Evolutionary conservation across 2,329 filamentous ascomycete species (phyloP), one percentile per base, ranked within the genome.

Genomic region (Amauroascus niger): DNA sequence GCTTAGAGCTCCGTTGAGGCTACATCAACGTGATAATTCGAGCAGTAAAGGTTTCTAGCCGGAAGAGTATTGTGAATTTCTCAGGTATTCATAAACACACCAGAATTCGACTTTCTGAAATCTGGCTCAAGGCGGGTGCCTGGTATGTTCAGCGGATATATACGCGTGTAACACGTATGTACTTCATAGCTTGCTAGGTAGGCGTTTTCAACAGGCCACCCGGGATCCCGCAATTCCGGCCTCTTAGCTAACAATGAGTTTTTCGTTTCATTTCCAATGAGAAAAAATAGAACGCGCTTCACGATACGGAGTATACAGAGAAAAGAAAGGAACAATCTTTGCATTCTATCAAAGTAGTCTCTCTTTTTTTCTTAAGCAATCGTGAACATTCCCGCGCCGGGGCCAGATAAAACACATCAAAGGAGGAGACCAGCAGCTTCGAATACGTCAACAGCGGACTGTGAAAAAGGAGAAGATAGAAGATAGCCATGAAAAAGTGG

Each of bases 341-440:
- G 16, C 40, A 43, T 43, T 51, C 49, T 51, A 51, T 51, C 50
- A 46, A 32, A 46, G 24, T 28, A 28, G 40, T 46, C 20, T n/a
- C n/a, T n/a, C n/a, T 39, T 52, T 39, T 28, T 39, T 35, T 14
- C 30, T 14, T 24, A 39, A 52, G 16, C 18, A 46, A 20, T 46
- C 30, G 28, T 52, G 14, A 46, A 52, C 8, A 46, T 20, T 52
- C 50, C 50, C 50, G 22, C 50, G 50, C 50, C 50, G 41, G 50
- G 50, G 50, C 50, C 49, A 35, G 37, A 18, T 30, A 52, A 52
- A 35, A 46, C 40, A 46, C 22, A 33, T 22, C 14, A 20, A 41
- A 50, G 37, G 14, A 20, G 9, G 22, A 33, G 13, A 18, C 8
- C 35, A 45, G 26, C 49, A 16, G 20, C n/a, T 18, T 52, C 30